Percentiles rank a stretch among this genome's conserved stretches.
phyloP scores from a whole-genome alignment of 139 green algal species.

The Tetraselmis chui region DNA sequence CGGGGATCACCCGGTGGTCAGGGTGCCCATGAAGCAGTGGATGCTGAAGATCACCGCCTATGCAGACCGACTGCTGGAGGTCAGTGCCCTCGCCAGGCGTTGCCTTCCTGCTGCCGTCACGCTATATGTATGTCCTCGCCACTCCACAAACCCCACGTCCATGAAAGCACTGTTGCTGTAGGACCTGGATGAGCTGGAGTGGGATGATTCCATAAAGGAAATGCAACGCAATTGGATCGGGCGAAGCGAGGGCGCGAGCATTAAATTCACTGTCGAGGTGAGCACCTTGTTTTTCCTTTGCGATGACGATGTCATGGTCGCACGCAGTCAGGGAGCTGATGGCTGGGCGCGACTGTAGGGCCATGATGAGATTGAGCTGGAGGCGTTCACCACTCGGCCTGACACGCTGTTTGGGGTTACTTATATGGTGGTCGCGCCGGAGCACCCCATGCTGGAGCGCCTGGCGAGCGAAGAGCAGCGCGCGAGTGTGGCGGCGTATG shows the following conservation, averaged over 20 bases:
- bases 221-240: slow-evolving; percentile 99
- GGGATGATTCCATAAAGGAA: slow-evolving; percentile 92
- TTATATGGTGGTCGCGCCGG: slow-evolving; percentile 93
- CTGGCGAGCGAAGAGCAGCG: slow-evolving; percentile 31
- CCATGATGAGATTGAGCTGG: slow-evolving; percentile 25
- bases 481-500: slow-evolving; percentile 67
- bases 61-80: slow-evolving; percentile 83
- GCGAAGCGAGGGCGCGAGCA: slow-evolving; percentile 62
- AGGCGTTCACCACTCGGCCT: slow-evolving; percentile 85
- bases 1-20: slow-evolving; percentile 84
- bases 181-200: slow-evolving; percentile 90
- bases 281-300: background rate
- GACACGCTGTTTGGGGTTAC: slow-evolving; percentile 97
- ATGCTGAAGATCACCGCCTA: slow-evolving; percentile 97
- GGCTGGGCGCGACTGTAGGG: background rate
- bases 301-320: background rate
- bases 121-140: no score
- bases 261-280: slow-evolving; percentile 27
- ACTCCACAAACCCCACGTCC: no score
- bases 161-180: no score
- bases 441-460: slow-evolving; percentile 76
- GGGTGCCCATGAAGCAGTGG: slow-evolving; percentile 95
- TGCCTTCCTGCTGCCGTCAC: background rate
- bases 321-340: background rate
- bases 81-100: background rate